Evolutionary conservation across 1,139 yeast genomes (phyloP).

Genomic region (Yamadazyma atmosphaerica): DNA sequence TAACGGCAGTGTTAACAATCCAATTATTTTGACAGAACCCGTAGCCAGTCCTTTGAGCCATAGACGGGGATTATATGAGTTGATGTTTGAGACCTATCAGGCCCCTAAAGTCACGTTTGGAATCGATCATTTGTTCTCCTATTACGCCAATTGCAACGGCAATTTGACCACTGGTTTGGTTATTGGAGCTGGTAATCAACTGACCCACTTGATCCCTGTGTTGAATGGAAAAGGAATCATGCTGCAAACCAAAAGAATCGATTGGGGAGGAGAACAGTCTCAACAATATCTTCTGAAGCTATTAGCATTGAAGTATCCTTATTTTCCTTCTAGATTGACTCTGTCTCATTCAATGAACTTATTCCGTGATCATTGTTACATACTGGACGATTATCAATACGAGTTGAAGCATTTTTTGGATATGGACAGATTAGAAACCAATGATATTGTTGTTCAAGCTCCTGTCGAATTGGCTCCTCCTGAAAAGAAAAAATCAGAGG

Average conservation of each 20-base stretch:
- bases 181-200: slow-evolving; percentile 79
- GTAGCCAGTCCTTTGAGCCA: slow-evolving; percentile 71
- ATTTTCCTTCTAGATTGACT: slow-evolving; percentile 76
- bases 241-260: slow-evolving; percentile 73
- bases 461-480: slow-evolving; percentile 58
- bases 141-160: slow-evolving; percentile 47
- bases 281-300: slow-evolving; percentile 62
- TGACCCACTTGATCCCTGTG: slow-evolving; percentile 83
- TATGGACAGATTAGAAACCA: slow-evolving; percentile 60
- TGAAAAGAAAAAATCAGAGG: slow-evolving; percentile 68
- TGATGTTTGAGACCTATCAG: slow-evolving; percentile 77
- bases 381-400: slow-evolving; percentile 63
- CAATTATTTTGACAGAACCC: slow-evolving; percentile 79
- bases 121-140: slow-evolving; percentile 78
- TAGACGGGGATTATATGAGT: slow-evolving; percentile 72
- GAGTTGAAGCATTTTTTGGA: slow-evolving; percentile 63
- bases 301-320: slow-evolving; percentile 83
- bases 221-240: slow-evolving; percentile 64
- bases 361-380: slow-evolving; percentile 76
- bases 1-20: slow-evolving; percentile 63
- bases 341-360: slow-evolving; percentile 64
- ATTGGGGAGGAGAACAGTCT: slow-evolving; percentile 88
- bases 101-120: slow-evolving; percentile 80
- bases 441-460: slow-evolving; percentile 79
- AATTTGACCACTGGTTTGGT: slow-evolving; percentile 57